These are phyloP conservation scores for Candida hispaniensis DNA, from an alignment of 805 yeast genomes.

Conservation along the genomic window DNA sequence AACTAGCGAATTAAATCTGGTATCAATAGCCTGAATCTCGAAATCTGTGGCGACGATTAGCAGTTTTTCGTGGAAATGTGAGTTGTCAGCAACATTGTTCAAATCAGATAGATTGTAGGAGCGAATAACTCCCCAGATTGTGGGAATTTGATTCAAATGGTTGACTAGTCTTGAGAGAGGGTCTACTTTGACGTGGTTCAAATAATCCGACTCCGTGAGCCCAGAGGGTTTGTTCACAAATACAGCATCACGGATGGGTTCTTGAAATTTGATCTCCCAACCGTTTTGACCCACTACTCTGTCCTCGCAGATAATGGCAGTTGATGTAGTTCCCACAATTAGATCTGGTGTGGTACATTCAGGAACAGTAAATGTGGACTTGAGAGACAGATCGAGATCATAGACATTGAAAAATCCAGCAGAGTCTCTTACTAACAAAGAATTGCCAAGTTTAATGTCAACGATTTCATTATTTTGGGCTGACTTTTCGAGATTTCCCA, in stretches of 20 bases:
- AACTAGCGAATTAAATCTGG: conserved; percentile 15
- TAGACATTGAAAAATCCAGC: background rate
- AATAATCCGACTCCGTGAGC: too few relatives aligned
- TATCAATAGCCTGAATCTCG: conserved; percentile 18
- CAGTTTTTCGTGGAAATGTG: conserved; percentile 29
- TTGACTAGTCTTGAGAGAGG: conserved; percentile 24
- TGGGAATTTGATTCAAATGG: conserved; percentile 22
- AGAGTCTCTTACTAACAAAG: too few relatives aligned
- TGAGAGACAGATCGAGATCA: conserved; percentile 2
- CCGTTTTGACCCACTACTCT: conserved; percentile 1
- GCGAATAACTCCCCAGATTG: conserved; percentile 6
- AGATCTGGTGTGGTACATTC: conserved; percentile 1
- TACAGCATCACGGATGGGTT: conserved; percentile 6
- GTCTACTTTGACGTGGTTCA: conserved; percentile 15
- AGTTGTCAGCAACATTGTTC: conserved; percentile 17
- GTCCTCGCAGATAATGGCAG: too few relatives aligned
- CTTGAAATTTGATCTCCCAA: too few relatives aligned
- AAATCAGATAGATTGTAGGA: conserved; percentile 4
- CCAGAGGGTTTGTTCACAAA: conserved; percentile 11
- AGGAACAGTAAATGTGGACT: conserved; percentile 2
- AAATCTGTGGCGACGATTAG: conserved; percentile 26
- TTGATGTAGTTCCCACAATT: background rate
- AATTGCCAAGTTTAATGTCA: too few relatives aligned
- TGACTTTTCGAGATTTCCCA: conserved; percentile 2
- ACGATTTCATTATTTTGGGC: conserved; percentile 5